Evolutionary conservation across 306 rosid genomes (phyloP).

Genomic region (Crotalaria pallida): DNA sequence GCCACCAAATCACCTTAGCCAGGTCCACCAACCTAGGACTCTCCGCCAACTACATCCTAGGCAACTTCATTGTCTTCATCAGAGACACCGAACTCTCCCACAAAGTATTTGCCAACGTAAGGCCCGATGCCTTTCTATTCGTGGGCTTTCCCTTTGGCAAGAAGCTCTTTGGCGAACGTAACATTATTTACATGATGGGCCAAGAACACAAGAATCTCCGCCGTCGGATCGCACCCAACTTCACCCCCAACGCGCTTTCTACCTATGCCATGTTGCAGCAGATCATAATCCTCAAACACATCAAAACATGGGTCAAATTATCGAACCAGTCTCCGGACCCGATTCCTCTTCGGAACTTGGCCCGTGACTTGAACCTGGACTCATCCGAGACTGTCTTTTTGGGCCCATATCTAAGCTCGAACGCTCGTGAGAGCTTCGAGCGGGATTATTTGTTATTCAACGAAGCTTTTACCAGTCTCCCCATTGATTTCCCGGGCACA

Average conservation of each 20-base stretch:
- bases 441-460: constrained; percentile 65
- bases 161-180: constrained; percentile 82
- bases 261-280: constrained; percentile 80
- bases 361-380: constrained; percentile 78
- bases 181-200: constrained; percentile 80
- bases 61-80: constrained; percentile 66
- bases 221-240: constrained; percentile 78
- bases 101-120: constrained; percentile 75
- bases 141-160: constrained; percentile 91
- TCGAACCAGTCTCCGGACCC: constrained; percentile 15
- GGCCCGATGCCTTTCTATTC: constrained; percentile 60
- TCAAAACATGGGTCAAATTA: constrained; percentile 46
- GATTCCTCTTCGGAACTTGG: constrained; percentile 41
- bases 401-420: constrained; percentile 55
- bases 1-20: constrained; percentile 46
- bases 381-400: constrained; percentile 79
- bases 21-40: constrained; percentile 46
- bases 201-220: constrained; percentile 80
- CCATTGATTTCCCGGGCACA: constrained; percentile 70
- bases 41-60: constrained; percentile 75
- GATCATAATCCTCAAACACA: constrained; percentile 57
- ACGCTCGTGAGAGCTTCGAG: constrained; percentile 54
- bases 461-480: constrained; percentile 69
- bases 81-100: constrained; percentile 77
- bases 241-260: constrained; percentile 64